phyloP scores from a whole-genome alignment of 495 filamentous ascomycete genomes.

The Corynascus novoguineensis region DNA sequence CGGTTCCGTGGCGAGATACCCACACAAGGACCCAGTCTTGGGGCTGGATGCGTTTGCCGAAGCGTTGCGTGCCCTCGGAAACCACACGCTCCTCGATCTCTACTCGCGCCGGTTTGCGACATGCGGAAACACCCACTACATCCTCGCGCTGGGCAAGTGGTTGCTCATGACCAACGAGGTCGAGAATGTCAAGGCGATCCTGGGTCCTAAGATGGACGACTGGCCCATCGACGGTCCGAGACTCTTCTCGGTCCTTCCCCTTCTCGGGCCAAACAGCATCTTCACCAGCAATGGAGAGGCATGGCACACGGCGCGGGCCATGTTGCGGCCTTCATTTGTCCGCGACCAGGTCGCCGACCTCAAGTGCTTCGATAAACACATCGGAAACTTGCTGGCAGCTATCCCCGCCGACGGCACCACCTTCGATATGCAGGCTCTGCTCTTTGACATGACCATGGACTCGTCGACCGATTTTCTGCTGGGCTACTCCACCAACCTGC shows the following conservation, averaged over 20 bases:
- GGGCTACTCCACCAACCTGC: slow-evolving; percentile 36
- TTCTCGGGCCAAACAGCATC: slow-evolving; percentile 46
- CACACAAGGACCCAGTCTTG: slow-evolving; percentile 39
- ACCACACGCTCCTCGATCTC: slow-evolving; percentile 24
- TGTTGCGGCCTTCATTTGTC: slow-evolving; percentile 45
- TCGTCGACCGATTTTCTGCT: slow-evolving; percentile 59
- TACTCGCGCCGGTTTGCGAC: slow-evolving; percentile 19
- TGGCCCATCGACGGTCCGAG: slow-evolving; percentile 35
- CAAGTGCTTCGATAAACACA: slow-evolving; percentile 52
- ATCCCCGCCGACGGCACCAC: slow-evolving; percentile 34
- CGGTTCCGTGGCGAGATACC: slow-evolving; percentile 23
- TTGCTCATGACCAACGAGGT: slow-evolving; percentile 58
- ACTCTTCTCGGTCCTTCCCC: slow-evolving; percentile 26
- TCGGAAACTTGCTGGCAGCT: slow-evolving; percentile 46
- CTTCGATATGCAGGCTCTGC: slow-evolving; percentile 58
- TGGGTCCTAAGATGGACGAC: slow-evolving; percentile 64
- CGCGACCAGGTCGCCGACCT: slow-evolving; percentile 49
- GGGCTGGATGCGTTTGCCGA: slow-evolving; percentile 38
- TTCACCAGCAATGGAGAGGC: slow-evolving; percentile 64
- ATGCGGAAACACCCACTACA: slow-evolving; percentile 32
- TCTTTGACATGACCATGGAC: slow-evolving; percentile 60
- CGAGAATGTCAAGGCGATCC: slow-evolving; percentile 67
- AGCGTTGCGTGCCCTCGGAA: slow-evolving; percentile 24
- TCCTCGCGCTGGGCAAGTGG: slow-evolving; percentile 23
- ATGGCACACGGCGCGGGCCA: slow-evolving; percentile 53